Base-by-base conservation (phyloP, 345 rosid species). In the Nephelium lappaceum region DNA sequence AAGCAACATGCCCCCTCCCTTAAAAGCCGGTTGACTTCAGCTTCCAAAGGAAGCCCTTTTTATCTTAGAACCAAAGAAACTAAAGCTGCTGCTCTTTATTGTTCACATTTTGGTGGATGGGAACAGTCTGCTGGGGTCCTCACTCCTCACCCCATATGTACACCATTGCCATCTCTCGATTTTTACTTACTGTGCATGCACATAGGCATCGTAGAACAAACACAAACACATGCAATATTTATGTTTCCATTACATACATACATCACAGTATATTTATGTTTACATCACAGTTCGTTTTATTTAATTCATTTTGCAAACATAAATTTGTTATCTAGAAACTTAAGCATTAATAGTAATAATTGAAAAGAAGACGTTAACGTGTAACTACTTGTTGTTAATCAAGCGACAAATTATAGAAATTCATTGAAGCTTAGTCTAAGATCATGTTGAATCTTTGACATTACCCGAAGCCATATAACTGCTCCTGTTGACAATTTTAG, bases 1-100 rank as follows among this genome's bases (percentile, higher is more conserved):
- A 75, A 74, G 72, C 72, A 69, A 62, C 23, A 74, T 57, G 76
- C 12, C 60, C 31, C 36, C 36, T 31, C 36, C 62, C 45, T 71
- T 11, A 66, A 81, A 83, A 55, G 77, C 71, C 57, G 65, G 71
- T 81, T 81, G 89, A 79, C 85, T 69, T 78, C 3, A 67, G 76
- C 67, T 81, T 75, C 58, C 51, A 41, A 58, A 47, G 21, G 64
- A 58, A 47, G 31, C 68, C 12, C 75, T 55, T 62, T 43, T 66
- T 68, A 70, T 61, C 82, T 74, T 61, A 31, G 2, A 79, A 19
- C 53, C 60, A 81, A 74, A 79, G 77, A 39, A 76, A 79, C 51
- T 63, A 79, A 79, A 79, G 78, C 41, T 49, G 64, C 55, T 42
- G 5, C 78, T 74, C 83, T 83, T 86, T 81, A 61, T 43, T 77